Evolutionary conservation across 2,329 filamentous ascomycete genomes (phyloP).

Genomic region (Botrytis hyacinthi): DNA sequence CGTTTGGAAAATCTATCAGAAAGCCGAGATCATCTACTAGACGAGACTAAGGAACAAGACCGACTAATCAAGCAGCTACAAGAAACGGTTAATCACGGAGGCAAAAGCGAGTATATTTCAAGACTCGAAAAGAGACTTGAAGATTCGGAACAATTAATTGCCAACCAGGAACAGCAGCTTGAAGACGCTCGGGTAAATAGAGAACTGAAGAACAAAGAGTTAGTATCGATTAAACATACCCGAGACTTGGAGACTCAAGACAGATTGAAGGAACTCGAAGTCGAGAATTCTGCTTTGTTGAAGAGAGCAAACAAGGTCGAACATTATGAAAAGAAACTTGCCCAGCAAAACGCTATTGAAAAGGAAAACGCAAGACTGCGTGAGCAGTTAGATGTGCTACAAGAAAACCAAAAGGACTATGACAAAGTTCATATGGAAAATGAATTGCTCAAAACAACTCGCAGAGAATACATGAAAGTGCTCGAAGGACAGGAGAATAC

Average conservation of each 20-base stretch:
- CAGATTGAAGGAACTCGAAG: constrained; percentile 56
- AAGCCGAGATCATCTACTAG: constrained; percentile 58
- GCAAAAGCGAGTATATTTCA: constrained; percentile 52
- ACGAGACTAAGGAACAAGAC: constrained; percentile 56
- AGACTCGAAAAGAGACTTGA: constrained; percentile 56
- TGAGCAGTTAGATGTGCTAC: constrained; percentile 53
- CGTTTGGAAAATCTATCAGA: constrained; percentile 59
- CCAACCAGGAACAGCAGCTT: constrained; percentile 64
- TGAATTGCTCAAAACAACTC: constrained; percentile 38
- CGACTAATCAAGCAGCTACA: constrained; percentile 41
- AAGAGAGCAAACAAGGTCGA: constrained; percentile 64
- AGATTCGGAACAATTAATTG: constrained; percentile 70
- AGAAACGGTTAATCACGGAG: constrained; percentile 47
- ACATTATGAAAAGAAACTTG: constrained; percentile 61
- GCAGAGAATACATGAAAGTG: constrained; percentile 42
- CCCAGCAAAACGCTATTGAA: constrained; percentile 54
- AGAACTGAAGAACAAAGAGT: constrained; percentile 49
- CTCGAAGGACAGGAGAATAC: constrained; percentile 39
- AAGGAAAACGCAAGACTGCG: constrained; percentile 55
- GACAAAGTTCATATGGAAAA: constrained; percentile 36
- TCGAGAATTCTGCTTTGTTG: constrained; percentile 56
- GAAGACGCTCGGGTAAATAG: constrained; percentile 49
- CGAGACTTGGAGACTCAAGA: constrained; percentile 48
- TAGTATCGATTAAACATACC: constrained; percentile 47
- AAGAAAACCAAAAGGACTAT: constrained; percentile 45